Base-by-base conservation (phyloP, 345 rosid species). In the Eucalyptus regnans region DNA sequence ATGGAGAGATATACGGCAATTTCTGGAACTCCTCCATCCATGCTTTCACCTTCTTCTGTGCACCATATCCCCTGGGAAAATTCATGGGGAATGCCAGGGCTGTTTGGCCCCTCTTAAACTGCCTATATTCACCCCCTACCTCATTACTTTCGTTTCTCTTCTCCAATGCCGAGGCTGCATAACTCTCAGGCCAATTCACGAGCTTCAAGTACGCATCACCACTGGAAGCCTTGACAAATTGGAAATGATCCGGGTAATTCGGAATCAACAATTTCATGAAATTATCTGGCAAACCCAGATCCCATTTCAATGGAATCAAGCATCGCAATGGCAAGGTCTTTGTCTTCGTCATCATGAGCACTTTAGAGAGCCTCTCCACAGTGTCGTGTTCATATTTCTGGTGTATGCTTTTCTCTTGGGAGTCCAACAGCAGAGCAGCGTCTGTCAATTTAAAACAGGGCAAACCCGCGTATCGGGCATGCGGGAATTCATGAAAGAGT, bases 1-100 rank as follows among this genome's bases (percentile, higher is more conserved):
- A 98, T 1, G 99, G 99, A 22, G 99, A 98, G 86, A 98, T 92
- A 91, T 97, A 98, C 3, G 99, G 99, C 87, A 98, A 93, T 90
- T 96, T 98, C 88, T 97, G 98, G 92, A 97, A 98, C 93, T 97
- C 98, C 31, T 97, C 99, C 99, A 98, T 97, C 99, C 99, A 98
- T 33, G 94, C 97, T 66, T 90, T 94, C 27, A 98, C 99, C 93
- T 96, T 98, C 92, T 93, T 98, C 91, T 98, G 99, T 51, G 91
- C 96, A 87, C 99, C 99, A 88, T 98, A 96, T n/a, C 97, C 98
- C 89, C 96, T 94, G 37, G 98, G 99, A 80, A 98, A 98, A 48
- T 93, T 98, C 99, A 98, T 95, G 6, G 96, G 94, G 84, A 95
- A 96, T 16, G 94, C 89, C 94, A 98, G 92, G 9, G 96, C 89